These are phyloP conservation scores for Nannizzia gypsea DNA, from an alignment of 2,329 filamentous ascomycete species.

Conservation along the genomic window DNA sequence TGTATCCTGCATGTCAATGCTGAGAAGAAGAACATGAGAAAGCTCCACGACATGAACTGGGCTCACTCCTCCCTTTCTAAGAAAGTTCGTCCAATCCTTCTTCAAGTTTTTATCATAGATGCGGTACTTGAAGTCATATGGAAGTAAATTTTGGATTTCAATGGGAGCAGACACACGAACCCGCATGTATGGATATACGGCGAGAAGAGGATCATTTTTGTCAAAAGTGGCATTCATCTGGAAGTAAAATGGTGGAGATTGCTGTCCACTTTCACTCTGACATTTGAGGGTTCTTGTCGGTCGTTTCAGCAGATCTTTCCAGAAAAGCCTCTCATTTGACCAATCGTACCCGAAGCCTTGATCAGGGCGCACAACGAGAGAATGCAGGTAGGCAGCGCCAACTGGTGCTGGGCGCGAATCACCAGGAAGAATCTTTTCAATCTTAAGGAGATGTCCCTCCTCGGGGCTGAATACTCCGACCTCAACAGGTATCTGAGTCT, in stretches of 20 bases:
- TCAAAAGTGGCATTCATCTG: conserved; percentile 83
- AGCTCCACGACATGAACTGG: conserved; percentile 95
- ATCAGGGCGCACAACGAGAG: conserved; percentile 75
- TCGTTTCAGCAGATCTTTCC: conserved; percentile 76
- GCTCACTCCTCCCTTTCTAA: conserved; percentile 90
- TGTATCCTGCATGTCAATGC: conserved; percentile 93
- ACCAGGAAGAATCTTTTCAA: conserved; percentile 91
- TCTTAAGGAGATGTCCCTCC: conserved; percentile 84
- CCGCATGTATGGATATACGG: conserved; percentile 87
- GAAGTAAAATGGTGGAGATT: conserved; percentile 80
- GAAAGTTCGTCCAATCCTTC: conserved; percentile 97
- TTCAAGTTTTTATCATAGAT: conserved; percentile 98
- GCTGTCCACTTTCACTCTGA: conserved; percentile 69
- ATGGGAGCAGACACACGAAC: conserved; percentile 84
- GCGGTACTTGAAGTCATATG: conserved; percentile 97
- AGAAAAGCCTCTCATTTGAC: conserved; percentile 82
- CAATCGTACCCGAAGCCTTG: conserved; percentile 94
- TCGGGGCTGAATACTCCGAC: conserved; percentile 79
- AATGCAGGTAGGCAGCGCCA: conserved; percentile 82
- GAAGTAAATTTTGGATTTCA: conserved; percentile 85
- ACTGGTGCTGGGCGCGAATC: conserved; percentile 83
- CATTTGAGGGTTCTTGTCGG: conserved; percentile 83
- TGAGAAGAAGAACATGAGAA: conserved; percentile 82
- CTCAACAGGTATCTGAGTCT: conserved; percentile 91
- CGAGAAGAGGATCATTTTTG: conserved; percentile 67